Percentiles rank a stretch among this genome's conserved stretches.
phyloP scores from a whole-genome alignment of 768 basidiomycete genomes.

The Lyophyllum shimeji region DNA sequence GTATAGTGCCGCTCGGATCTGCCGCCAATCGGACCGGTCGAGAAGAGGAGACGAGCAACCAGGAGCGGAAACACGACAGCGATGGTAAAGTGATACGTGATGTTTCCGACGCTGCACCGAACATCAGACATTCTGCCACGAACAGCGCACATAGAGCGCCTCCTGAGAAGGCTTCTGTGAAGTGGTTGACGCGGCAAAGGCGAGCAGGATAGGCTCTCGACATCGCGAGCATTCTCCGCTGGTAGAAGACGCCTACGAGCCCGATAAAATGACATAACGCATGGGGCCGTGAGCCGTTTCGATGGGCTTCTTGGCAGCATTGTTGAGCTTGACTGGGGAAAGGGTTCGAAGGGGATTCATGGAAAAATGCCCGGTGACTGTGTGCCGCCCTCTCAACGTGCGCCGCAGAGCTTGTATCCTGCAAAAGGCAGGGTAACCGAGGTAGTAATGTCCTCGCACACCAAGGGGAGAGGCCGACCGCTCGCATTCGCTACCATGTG shows the following conservation, averaged over 20 bases:
- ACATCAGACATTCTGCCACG: background rate
- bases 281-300: background rate
- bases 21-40: background rate
- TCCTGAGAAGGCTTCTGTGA: background rate
- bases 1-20: background rate
- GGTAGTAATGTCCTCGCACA: background rate
- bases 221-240: background rate
- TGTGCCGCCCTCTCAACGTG: background rate
- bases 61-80: background rate
- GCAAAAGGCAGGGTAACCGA: background rate
- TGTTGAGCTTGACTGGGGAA: background rate
- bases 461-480: background rate
- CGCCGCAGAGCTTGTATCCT: background rate
- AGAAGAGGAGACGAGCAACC: background rate
- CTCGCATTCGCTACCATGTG: background rate
- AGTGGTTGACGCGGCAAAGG: background rate
- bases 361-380: background rate
- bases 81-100: background rate
- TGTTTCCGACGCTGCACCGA: slow-evolving; percentile 6
- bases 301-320: background rate
- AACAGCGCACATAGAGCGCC: background rate
- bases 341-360: background rate
- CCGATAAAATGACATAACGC: background rate
- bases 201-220: background rate
- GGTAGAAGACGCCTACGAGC: background rate